Percentiles rank a stretch among this genome's conserved stretches.
These are phyloP conservation scores for Sonneratia alba DNA, from an alignment of 345 rosid species.

Conservation along the genomic window DNA sequence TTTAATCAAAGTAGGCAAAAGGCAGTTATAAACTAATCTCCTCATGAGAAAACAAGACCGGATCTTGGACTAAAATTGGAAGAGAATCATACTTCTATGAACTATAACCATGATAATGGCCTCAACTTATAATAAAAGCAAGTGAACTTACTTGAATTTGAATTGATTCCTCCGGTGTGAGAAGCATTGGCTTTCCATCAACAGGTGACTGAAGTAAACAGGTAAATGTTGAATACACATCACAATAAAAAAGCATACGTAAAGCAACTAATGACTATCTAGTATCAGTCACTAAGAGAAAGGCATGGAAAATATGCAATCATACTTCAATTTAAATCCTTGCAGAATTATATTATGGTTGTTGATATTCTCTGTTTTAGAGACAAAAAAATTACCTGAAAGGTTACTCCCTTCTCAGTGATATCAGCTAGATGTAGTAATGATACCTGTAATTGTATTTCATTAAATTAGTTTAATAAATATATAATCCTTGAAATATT, in stretches of 20 bases:
- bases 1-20: neutral
- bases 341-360: neutral
- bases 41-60: neutral
- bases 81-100: neutral
- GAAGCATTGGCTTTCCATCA: constrained; percentile 77
- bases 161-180: constrained; percentile 82
- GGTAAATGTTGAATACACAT: neutral
- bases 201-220: constrained; percentile 54
- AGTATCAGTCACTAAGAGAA: neutral
- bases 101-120: neutral
- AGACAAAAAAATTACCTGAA: constrained; percentile 41
- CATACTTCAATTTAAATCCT: neutral
- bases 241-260: neutral
- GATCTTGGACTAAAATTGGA: neutral
- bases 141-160: constrained; percentile 55
- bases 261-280: neutral
- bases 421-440: constrained; percentile 72
- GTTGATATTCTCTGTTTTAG: neutral
- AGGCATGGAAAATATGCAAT: neutral
- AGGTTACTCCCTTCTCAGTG: constrained; percentile 69
- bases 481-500: neutral
- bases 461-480: constrained; percentile 2
- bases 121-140: neutral
- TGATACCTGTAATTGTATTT: constrained; percentile 43
- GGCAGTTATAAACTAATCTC: neutral